phyloP scores from a whole-genome alignment of 352 stramenopile species.

The Phytopythium montanum region DNA sequence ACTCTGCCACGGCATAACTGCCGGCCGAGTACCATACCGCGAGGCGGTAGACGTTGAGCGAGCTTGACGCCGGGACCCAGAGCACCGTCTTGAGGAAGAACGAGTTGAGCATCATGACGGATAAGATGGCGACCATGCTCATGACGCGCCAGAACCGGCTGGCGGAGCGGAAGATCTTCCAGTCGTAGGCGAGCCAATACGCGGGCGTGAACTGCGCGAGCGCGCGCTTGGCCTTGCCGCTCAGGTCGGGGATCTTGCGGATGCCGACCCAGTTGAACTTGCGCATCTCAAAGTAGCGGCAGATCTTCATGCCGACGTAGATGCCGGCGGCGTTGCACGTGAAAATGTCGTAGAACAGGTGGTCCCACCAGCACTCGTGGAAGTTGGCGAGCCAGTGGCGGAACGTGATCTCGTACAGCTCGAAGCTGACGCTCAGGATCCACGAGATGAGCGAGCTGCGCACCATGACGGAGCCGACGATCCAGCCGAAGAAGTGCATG shows the following conservation, averaged over 20 bases:
- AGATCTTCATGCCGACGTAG: constrained; percentile 86
- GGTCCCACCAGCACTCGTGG: constrained; percentile 96
- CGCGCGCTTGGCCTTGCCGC: constrained; percentile 76
- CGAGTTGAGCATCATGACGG: constrained; percentile 94
- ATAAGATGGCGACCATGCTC: constrained; percentile 88
- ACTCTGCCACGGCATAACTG: constrained; percentile 86
- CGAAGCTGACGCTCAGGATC: constrained; percentile 81
- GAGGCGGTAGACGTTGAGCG: constrained; percentile 79
- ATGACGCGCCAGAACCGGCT: constrained; percentile 89
- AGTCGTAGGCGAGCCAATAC: constrained; percentile 91
- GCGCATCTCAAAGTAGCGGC: constrained; percentile 84
- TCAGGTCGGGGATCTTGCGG: constrained; percentile 78
- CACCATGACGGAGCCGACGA: constrained; percentile 84
- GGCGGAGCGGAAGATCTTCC: constrained; percentile 92
- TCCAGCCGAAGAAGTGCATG: constrained; percentile 91
- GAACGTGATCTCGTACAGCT: constrained; percentile 88
- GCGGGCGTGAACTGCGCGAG: constrained; percentile 87
- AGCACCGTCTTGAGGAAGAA: constrained; percentile 95
- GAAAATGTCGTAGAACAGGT: constrained; percentile 92
- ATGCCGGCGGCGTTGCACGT: constrained; percentile 93
- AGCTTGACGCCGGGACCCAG: constrained; percentile 82
- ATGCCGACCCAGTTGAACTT: constrained; percentile 90
- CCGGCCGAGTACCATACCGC: constrained; percentile 82
- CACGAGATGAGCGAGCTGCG: constrained; percentile 82
- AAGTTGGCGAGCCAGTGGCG: constrained; percentile 93